These are phyloP conservation scores for Ceratocystis papillata DNA, from an alignment of 2,329 filamentous ascomycete genomes.

Conservation along the genomic window DNA sequence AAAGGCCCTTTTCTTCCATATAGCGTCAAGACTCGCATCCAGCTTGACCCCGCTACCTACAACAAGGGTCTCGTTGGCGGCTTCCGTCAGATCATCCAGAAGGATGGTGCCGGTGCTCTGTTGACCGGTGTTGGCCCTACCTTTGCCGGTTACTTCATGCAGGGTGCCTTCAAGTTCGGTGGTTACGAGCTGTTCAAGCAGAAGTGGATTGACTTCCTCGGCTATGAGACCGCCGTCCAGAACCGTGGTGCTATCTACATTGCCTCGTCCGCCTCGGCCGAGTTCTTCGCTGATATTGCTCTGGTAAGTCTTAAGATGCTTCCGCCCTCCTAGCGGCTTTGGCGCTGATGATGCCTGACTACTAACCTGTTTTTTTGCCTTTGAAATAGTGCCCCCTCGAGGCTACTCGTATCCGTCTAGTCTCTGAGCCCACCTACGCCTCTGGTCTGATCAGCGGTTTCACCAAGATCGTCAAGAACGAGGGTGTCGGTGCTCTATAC, in stretches of 20 bases:
- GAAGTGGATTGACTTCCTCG: conserved; percentile 70
- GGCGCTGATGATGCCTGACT: no score
- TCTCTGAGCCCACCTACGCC: conserved; percentile 78
- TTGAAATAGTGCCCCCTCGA: conserved; percentile 60
- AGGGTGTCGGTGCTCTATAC: conserved; percentile 81
- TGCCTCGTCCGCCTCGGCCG: conserved; percentile 53
- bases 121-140: conserved; percentile 78
- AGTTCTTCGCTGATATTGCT: conserved; percentile 66
- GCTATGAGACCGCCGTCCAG: conserved; percentile 64
- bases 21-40: conserved; percentile 92
- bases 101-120: conserved; percentile 76
- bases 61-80: conserved; percentile 79
- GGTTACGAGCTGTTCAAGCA: conserved; percentile 97
- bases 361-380: background rate
- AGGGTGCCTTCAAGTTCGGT: conserved; percentile 67
- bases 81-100: conserved; percentile 73
- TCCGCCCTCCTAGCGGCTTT: no score
- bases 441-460: conserved; percentile 69
- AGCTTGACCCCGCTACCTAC: conserved; percentile 82
- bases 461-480: conserved; percentile 68
- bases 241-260: conserved; percentile 77
- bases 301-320: conserved; percentile 35
- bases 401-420: conserved; percentile 86
- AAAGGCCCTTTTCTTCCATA: conserved; percentile 19
- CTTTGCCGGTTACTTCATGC: conserved; percentile 83